A percentile compares a stretch with the other conserved stretches of the same genome.
phyloP scores from a whole-genome alignment of 352 stramenopile species.

The Thalassiosira exigua region DNA sequence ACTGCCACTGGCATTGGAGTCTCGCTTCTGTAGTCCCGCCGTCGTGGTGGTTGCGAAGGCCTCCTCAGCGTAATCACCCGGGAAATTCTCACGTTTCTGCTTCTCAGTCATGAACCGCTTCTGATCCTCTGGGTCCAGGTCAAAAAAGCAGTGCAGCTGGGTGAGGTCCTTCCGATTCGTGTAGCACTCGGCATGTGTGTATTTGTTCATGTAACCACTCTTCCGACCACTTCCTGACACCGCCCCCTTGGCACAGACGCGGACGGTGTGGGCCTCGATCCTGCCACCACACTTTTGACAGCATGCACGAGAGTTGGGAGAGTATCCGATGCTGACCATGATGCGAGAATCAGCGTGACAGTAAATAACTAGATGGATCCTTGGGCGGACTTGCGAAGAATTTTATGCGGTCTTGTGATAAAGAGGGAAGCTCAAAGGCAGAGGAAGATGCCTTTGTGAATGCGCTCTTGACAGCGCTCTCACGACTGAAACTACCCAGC shows the following conservation, averaged over 20 bases:
- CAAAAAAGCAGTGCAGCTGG: conserved; percentile 8
- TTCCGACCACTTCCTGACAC: not conserved
- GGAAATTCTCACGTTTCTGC: conserved; percentile 13
- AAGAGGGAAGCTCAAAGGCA: too few relatives aligned
- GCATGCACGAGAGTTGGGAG: too few relatives aligned
- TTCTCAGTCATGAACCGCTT: conserved; percentile 29
- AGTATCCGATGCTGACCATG: too few relatives aligned
- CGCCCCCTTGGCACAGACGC: conserved; percentile 12
- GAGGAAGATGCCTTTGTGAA: too few relatives aligned
- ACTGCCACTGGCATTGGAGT: too few relatives aligned
- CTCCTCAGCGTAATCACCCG: conserved; percentile 2
- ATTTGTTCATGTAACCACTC: conserved; percentile 14
- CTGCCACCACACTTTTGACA: not conserved
- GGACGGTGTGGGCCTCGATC: not conserved
- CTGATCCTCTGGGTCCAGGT: conserved; percentile 7
- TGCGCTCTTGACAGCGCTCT: too few relatives aligned
- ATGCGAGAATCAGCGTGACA: too few relatives aligned
- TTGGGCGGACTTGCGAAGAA: too few relatives aligned
- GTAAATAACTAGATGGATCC: too few relatives aligned
- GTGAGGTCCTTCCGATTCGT: conserved; percentile 18
- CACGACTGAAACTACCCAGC: too few relatives aligned
- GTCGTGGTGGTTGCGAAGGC: not conserved
- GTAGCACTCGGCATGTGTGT: conserved; percentile 19
- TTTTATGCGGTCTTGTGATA: too few relatives aligned
- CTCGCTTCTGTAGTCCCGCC: not conserved